Base-by-base conservation (phyloP, 495 filamentous ascomycete genomes). In the Glarea lozoyensis region DNA sequence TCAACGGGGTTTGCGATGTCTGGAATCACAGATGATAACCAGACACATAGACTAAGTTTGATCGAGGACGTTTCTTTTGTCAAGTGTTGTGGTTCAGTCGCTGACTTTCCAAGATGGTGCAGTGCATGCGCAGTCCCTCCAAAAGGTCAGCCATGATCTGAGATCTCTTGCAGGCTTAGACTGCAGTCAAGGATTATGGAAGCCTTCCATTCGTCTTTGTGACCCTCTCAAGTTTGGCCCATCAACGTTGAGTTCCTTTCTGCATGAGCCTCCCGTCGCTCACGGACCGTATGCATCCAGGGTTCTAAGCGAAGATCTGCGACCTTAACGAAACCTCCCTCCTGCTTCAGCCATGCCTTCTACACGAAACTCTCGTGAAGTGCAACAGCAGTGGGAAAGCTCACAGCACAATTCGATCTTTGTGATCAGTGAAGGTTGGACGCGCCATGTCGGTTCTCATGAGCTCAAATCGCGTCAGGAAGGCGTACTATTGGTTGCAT, bases 271-370 rank as follows among this genome's bases (percentile, higher is more conserved):
- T 37, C 21, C 22, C 21, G 13, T 17, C 16, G 12, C 35, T 16
- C 30, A 42, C 17, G 27, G 17, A 41, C 45, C 40, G 42, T 38
- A 39, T 41, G 40, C 11, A 10, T 10, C 27, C 43, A 46, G 34
- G 52, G 52, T 29, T 39, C 19, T 49, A 49, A 49, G 53, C 53
- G 53, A 55, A 24, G 1, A 11, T 49, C 48, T 52, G 48, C 48
- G 48, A 55, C 53, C 41, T 42, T 45, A 41, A 21, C 53, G 53
- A 55, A 55, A 55, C 53, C 48, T 36, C 38, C 18, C 37, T 15
- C 40, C 33, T 52, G 37, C 44, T 37, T 49, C 45, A 37, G 42
- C 48, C 42, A 41, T 43, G 39, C 41, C 33, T 19, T 52, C 52
- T 45, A 42, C 22, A 55, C 53, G 46, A 17, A 29, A 25, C 17